Percentiles rank a stretch among this genome's conserved stretches.
Evolutionary conservation across 768 basidiomycete species (phyloP).

Genomic region (Phanerodontia chrysosporium): DNA sequence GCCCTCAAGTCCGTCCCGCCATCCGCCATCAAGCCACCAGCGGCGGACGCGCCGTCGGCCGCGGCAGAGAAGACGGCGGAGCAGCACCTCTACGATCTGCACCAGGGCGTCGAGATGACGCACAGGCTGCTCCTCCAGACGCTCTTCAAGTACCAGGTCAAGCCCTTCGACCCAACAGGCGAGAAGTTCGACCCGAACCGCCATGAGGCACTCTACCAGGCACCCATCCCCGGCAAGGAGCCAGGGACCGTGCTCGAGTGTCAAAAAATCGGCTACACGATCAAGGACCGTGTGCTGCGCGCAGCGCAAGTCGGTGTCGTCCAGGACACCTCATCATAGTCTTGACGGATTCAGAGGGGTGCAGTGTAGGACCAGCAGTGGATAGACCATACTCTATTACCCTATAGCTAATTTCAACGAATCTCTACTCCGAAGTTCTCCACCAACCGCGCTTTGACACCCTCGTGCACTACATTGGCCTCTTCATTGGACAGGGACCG

Average conservation of each 20-base stretch:
- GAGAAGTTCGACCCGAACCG: constrained; percentile 92
- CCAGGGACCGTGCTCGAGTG: constrained; percentile 89
- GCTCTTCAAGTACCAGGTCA: constrained; percentile 88
- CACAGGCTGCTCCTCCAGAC: constrained; percentile 87
- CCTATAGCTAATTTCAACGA: constrained; percentile 56
- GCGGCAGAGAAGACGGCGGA: constrained; percentile 47
- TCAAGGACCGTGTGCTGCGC: constrained; percentile 89
- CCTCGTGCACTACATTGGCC: constrained; percentile 72
- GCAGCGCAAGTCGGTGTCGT: constrained; percentile 97
- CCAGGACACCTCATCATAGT: constrained; percentile 48
- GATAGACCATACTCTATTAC: constrained; percentile 17
- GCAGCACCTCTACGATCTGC: constrained; percentile 63
- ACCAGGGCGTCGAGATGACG: constrained; percentile 88
- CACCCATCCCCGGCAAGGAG: constrained; percentile 83
- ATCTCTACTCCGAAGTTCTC: constrained; percentile 79
- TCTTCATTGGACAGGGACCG: constrained; percentile 89
- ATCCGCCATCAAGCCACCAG: constrained; percentile 33
- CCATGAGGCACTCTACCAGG: constrained; percentile 95
- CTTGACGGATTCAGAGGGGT: constrained; percentile 1
- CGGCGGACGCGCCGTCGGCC: constrained; percentile 22
- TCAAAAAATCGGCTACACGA: constrained; percentile 87
- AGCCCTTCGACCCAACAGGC: constrained; percentile 87
- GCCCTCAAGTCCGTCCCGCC: constrained; percentile 77
- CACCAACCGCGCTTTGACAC: constrained; percentile 51
- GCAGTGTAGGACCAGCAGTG: background rate